Evolutionary conservation across 129 eudicot genomes (phyloP), one percentile per base, ranked within the genome.

Genomic region (sunflower (Helianthus annuus)): DNA sequence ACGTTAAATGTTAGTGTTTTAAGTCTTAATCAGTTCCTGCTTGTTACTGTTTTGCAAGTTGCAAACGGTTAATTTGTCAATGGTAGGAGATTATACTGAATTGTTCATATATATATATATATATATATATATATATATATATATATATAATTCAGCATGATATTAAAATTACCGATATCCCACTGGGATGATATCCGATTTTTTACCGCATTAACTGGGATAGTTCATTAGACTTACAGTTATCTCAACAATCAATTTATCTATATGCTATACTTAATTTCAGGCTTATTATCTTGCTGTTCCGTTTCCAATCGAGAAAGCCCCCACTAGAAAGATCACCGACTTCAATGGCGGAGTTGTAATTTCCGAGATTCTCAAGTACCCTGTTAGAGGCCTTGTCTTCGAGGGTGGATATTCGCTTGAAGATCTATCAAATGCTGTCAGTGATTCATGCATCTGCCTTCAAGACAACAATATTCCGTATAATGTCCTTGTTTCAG

Each of bases 401-500:
- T 95, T 86, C 27, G 97, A 95, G 83, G 97, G 97, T 70, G 90
- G 91, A 55, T 78, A 78, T 66, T 72, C 86, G 9, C 57, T 95
- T 48, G 86, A 87, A 76, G 88, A 88, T 72, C 53, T 95, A 71
- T 80, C 99, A 66, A 78, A 87, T 55, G 89, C 85, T 19, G 91
- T 90, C 62, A 83, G 95, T 6, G 94, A 88, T 64, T 83, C 93
- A 1, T 95, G 99, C 79, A 85, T 90, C 51, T 95, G 97, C 82
- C 96, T 95, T 74, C 97, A 95, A 86, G 88, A 88, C 70, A 86
- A 87, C 82, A 95, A 95, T 75, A 86, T 95, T 16, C 99, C 99
- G 44, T 88, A 82, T 83, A 95, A 95, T 78, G 96, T 90, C 38
- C 97, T 95, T 39, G 86, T 95, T 48, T 78, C 97, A 42, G 97